Base-by-base conservation (phyloP, 2,329 filamentous ascomycete species). In the Fusarium sp. region DNA sequence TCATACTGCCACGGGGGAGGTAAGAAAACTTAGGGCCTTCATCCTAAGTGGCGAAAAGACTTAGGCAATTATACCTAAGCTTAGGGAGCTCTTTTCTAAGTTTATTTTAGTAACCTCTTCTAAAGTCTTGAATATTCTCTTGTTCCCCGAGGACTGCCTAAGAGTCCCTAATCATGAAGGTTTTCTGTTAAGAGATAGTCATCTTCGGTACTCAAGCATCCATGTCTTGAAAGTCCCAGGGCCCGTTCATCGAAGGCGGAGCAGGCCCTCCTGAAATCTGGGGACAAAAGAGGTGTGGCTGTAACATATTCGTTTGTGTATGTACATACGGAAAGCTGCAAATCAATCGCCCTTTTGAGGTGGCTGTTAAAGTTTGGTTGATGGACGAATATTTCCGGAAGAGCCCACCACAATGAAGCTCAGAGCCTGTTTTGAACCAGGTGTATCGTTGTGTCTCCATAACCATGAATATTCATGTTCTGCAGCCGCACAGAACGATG, bases 221-320 rank as follows among this genome's bases (percentile, higher is more conserved):
- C 62, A 57, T 63, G 61, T 60, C 42, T 36, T 47, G 22, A 64
- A 54, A 35, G 45, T 49, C 49, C 57, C 47, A 63, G 65, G 69
- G 63, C 51, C 69, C 67, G 55, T 60, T 41, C 48, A 63, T 54
- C 33, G 48, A 66, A 59, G 63, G 69, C 54, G 76, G 71, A 61
- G 75, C 70, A 44, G 67, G 61, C 63, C 61, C 67, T 75, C 76
- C 76, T 78, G 76, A 78, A 78, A 78, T 78, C 76, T 78, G 76
- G 76, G 71, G 76, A 61, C 62, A 36, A 49, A 41, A 64, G 65
- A 63, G 71, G 76, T 54, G 76, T 74, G 69, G 54, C n/a, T 70
- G 71, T 73, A 65, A 54, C 47, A 33, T 17, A 17, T 44, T 39
- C 38, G 36, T 48, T 26, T 44, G 38, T 66, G 24, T 52, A 44